phyloP scores from a whole-genome alignment of 495 filamentous ascomycete species.

The Aspergillus incahuasiensis region DNA sequence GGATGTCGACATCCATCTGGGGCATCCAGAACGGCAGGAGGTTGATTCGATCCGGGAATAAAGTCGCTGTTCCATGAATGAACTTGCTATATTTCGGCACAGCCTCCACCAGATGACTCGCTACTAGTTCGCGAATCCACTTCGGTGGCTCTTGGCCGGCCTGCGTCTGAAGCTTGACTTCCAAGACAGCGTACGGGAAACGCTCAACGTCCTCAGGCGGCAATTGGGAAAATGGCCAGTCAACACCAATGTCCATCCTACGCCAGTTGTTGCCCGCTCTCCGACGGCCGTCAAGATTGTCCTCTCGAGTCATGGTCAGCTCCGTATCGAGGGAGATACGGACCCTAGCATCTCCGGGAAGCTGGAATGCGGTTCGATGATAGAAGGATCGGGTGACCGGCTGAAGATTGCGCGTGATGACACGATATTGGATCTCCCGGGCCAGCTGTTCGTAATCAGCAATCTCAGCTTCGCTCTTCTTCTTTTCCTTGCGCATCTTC shows the following conservation, averaged over 20 bases:
- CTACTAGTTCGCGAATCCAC: slow-evolving; percentile 89
- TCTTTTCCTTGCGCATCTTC: slow-evolving; percentile 89
- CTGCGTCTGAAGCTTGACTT: slow-evolving; percentile 97
- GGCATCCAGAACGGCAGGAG: slow-evolving; percentile 96
- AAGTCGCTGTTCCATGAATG: slow-evolving; percentile 85
- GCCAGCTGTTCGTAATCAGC: slow-evolving; percentile 86
- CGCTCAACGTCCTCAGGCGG: slow-evolving; percentile 77
- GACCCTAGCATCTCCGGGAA: slow-evolving; percentile 92
- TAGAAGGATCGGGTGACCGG: slow-evolving; percentile 94
- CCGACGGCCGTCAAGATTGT: slow-evolving; percentile 78
- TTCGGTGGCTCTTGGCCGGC: slow-evolving; percentile 93
- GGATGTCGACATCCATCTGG: slow-evolving; percentile 97
- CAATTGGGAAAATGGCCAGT: slow-evolving; percentile 89
- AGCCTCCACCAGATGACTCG: slow-evolving; percentile 92
- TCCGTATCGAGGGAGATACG: slow-evolving; percentile 97
- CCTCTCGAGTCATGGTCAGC: slow-evolving; percentile 88
- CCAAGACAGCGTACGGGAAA: slow-evolving; percentile 94
- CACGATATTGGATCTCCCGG: slow-evolving; percentile 86
- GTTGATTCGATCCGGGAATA: slow-evolving; percentile 84
- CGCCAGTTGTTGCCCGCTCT: slow-evolving; percentile 89
- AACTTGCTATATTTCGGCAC: slow-evolving; percentile 99
- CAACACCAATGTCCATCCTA: slow-evolving; percentile 95
- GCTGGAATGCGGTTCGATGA: slow-evolving; percentile 94
- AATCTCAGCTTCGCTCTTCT: slow-evolving; percentile 86
- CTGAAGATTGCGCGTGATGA: slow-evolving; percentile 74